A percentile compares a stretch with the other conserved stretches of the same genome.
Conservation (phyloP, 805 yeast species). For the Lipomyces orientalis region DNA sequence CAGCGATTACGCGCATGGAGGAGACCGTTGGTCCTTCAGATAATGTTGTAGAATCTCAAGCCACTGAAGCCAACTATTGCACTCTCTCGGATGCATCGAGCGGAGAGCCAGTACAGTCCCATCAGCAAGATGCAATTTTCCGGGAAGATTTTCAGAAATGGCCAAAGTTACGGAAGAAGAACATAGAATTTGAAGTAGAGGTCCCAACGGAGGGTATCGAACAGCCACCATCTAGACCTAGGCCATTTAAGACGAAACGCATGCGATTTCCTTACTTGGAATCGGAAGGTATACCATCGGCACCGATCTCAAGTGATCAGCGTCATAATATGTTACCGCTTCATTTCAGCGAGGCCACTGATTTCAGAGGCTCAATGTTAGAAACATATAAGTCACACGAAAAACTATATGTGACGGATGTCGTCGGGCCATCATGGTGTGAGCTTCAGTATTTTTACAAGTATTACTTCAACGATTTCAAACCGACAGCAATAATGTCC, state of each 20-base stretch:
- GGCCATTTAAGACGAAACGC: not conserved
- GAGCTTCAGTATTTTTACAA: constrained; percentile 36
- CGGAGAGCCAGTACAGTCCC: not conserved
- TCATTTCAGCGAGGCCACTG: constrained; percentile 24
- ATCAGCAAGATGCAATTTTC: not conserved
- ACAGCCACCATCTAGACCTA: not conserved
- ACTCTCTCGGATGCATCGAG: not conserved
- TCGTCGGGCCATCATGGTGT: constrained; percentile 35
- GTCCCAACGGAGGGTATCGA: not conserved
- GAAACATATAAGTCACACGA: constrained; percentile 22
- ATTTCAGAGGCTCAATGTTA: constrained; percentile 20
- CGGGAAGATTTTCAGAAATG: not conserved
- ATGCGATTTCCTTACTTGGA: constrained; percentile 5
- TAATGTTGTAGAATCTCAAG: not conserved
- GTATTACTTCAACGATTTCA: constrained; percentile 18
- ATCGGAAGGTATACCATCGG: constrained; percentile 14
- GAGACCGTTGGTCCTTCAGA: not conserved
- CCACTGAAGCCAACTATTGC: not conserved
- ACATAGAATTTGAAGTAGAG: not conserved
- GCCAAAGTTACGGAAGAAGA: not conserved
- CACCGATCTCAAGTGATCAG: constrained; percentile 5
- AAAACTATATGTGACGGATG: constrained; percentile 27
- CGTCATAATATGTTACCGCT: constrained; percentile 25
- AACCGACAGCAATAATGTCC: constrained; percentile 24
- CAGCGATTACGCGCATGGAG: not conserved